Evolutionary conservation across 1,139 yeast genomes (phyloP).

Genomic region (Yamadazyma oceani): DNA sequence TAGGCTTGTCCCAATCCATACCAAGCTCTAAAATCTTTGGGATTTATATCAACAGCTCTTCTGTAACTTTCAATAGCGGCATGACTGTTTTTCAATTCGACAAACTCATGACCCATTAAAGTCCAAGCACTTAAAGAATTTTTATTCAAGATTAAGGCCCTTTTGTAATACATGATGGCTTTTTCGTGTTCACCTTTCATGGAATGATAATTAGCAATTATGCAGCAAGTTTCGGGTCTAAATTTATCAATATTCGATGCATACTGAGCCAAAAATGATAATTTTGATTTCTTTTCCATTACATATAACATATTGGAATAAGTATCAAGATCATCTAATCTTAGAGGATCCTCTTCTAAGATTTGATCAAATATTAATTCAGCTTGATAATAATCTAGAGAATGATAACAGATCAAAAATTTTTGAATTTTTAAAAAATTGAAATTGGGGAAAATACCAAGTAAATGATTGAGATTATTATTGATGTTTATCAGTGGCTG

Average conservation of each 20-base stretch:
- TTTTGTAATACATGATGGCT: constrained; percentile 87
- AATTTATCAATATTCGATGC: constrained; percentile 82
- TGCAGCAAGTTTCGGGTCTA: constrained; percentile 93
- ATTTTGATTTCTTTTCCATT: constrained; percentile 82
- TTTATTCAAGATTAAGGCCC: constrained; percentile 82
- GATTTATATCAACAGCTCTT: constrained; percentile 86
- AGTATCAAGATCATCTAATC: constrained; percentile 87
- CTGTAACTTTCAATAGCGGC: constrained; percentile 97
- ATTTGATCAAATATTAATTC: constrained; percentile 78
- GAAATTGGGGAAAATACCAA: constrained; percentile 65
- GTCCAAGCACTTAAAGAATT: constrained; percentile 95
- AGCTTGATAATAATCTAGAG: constrained; percentile 76
- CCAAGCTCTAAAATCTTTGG: constrained; percentile 95
- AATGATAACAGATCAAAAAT: constrained; percentile 79
- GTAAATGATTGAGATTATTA: constrained; percentile 47
- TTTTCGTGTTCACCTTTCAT: constrained; percentile 91
- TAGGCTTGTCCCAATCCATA: constrained; percentile 98
- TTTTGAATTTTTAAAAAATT: constrained; percentile 75
- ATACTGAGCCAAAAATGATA: constrained; percentile 84
- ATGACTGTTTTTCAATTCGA: constrained; percentile 91
- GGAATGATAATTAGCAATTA: constrained; percentile 90
- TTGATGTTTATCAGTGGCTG: constrained; percentile 55
- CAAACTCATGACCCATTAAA: constrained; percentile 97
- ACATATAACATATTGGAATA: constrained; percentile 93
- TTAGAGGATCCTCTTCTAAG: constrained; percentile 73